Percentiles rank a stretch among this genome's conserved stretches.
Conservation (phyloP, 768 basidiomycete species). For the Russula vinacea region DNA sequence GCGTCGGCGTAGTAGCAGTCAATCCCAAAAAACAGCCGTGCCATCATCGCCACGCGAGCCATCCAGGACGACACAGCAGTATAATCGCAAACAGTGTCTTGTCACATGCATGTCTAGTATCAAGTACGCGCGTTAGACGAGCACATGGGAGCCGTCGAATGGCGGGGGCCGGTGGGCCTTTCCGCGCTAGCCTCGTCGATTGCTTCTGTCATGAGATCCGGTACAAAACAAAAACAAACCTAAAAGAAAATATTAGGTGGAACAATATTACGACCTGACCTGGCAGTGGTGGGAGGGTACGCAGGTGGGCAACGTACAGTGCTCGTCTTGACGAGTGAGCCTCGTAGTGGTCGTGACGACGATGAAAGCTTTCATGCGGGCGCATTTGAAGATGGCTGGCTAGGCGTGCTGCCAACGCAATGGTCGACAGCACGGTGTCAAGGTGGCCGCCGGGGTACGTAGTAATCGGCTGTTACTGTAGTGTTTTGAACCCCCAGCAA, state of each 20-base stretch:
- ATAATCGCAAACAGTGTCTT: neutral
- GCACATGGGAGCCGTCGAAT: neutral
- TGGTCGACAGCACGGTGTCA: slow-evolving; percentile 50
- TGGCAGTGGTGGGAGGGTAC: slow-evolving; percentile 10
- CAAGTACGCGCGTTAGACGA: neutral
- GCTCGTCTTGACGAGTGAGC: slow-evolving; percentile 1
- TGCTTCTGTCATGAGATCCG: slow-evolving; percentile 51
- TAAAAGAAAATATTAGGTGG: slow-evolving; percentile 4
- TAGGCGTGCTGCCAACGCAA: slow-evolving; percentile 53
- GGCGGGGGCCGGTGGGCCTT: slow-evolving; percentile 43
- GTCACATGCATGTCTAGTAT: neutral
- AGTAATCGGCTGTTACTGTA: slow-evolving; percentile 52
- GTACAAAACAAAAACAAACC: slow-evolving; percentile 34
- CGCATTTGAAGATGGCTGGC: slow-evolving; percentile 73
- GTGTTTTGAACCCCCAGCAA: neutral
- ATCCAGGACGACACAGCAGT: neutral
- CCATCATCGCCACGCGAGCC: neutral
- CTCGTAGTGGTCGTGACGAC: slow-evolving; percentile 51
- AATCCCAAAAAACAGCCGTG: neutral
- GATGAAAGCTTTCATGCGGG: slow-evolving; percentile 59
- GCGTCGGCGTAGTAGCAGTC: neutral
- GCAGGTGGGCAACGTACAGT: slow-evolving; percentile 18
- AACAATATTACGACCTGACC: neutral
- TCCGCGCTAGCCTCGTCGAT: slow-evolving; percentile 60
- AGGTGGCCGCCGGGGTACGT: slow-evolving; percentile 60